These are phyloP conservation scores for Spinacia oleracea DNA, from an alignment of 179 eudicot genomes.

Conservation along the genomic window DNA sequence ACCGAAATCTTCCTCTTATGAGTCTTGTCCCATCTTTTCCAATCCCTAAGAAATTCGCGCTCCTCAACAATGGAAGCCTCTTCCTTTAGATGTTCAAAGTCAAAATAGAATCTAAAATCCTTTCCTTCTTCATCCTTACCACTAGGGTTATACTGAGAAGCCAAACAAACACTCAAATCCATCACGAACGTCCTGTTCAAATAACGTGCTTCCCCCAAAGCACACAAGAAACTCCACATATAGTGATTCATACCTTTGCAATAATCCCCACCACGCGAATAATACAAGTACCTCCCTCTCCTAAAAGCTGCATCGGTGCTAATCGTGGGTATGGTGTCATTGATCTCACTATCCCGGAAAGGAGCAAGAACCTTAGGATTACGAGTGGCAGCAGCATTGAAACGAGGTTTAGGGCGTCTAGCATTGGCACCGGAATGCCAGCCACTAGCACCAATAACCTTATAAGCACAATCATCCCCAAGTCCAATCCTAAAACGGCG, in stretches of 20 bases:
- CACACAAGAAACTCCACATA: conserved; percentile 93
- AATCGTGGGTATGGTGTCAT: conserved; percentile 73
- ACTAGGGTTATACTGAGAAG: conserved; percentile 57
- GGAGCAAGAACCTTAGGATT: conserved; percentile 34
- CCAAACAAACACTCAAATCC: conserved; percentile 81
- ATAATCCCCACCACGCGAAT: conserved; percentile 92
- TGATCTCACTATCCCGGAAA: conserved; percentile 59
- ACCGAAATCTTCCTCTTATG: conserved; percentile 70
- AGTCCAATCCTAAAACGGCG: conserved; percentile 81
- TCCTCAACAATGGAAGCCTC: conserved; percentile 76
- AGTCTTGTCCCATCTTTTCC: conserved; percentile 71
- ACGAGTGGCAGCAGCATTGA: conserved; percentile 15
- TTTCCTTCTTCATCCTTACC: conserved; percentile 89
- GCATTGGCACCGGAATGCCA: conserved; percentile 96
- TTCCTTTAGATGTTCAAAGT: conserved; percentile 94
- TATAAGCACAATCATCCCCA: conserved; percentile 60
- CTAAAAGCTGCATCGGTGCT: conserved; percentile 56
- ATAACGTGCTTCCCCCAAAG: conserved; percentile 86
- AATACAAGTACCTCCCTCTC: conserved; percentile 77
- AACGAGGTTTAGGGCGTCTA: conserved; percentile 55
- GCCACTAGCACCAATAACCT: conserved; percentile 60
- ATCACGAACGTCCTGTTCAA: conserved; percentile 87
- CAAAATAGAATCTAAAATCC: conserved; percentile 86
- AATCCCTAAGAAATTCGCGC: conserved; percentile 68
- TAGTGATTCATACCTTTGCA: conserved; percentile 96